Evolutionary conservation across 139 green algal species (phyloP).

Genomic region (Diplosphaera chodatii): DNA sequence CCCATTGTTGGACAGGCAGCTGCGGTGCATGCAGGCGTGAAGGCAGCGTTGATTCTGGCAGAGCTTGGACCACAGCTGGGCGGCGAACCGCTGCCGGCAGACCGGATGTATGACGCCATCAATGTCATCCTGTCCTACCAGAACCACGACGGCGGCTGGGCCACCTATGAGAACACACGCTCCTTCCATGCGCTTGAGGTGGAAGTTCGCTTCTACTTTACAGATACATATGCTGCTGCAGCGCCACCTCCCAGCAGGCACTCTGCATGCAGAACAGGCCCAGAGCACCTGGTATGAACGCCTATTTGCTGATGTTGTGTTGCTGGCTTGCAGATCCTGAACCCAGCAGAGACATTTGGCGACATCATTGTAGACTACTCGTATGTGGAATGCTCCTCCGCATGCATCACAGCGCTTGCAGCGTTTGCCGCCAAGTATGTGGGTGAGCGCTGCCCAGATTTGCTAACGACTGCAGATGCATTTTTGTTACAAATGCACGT

Average conservation of each 20-base stretch:
- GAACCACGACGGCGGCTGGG: conserved; percentile 90
- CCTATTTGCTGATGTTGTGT: too few relatives aligned
- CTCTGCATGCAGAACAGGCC: too few relatives aligned
- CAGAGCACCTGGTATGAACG: too few relatives aligned
- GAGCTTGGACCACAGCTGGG: conserved; percentile 31
- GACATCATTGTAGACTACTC: conserved; percentile 99
- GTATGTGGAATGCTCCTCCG: conserved; percentile 94
- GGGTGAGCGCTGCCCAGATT: too few relatives aligned
- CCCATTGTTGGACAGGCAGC: too few relatives aligned
- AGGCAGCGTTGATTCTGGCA: conserved; percentile 72
- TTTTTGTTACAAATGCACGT: too few relatives aligned
- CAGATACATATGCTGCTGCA: too few relatives aligned
- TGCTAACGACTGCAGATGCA: too few relatives aligned
- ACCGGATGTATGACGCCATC: conserved; percentile 75
- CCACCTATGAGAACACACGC: conserved; percentile 97
- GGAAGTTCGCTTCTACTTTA: too few relatives aligned
- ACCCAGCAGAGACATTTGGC: conserved; percentile 97
- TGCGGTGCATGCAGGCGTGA: conserved; percentile 40
- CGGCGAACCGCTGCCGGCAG: conserved; percentile 48
- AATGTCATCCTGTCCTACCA: conserved; percentile 79
- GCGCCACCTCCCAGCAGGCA: too few relatives aligned
- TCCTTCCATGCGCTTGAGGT: conserved; percentile 62
- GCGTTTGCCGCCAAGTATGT: conserved; percentile 57
- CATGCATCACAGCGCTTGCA: conserved; percentile 85
- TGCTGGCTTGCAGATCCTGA: conserved; percentile 73